Evolutionary conservation across 169 alveolate genomes (phyloP).

Genomic region (Eimeria sp.): DNA sequence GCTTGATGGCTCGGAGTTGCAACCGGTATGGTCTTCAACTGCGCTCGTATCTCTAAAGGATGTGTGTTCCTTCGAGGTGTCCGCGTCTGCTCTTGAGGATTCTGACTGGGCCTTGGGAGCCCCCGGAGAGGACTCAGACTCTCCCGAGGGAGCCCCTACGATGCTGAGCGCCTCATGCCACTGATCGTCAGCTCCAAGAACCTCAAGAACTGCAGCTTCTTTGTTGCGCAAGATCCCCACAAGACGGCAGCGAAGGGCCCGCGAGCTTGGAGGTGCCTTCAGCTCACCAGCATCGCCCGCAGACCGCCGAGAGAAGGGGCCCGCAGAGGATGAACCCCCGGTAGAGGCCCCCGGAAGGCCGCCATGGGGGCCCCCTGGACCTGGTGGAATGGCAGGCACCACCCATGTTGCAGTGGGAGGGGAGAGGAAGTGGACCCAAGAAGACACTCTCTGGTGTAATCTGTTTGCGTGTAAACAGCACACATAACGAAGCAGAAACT

Average conservation of each 20-base stretch:
- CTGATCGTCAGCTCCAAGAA: conserved; percentile 22
- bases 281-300: background rate
- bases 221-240: conserved; percentile 5
- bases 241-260: conserved; percentile 48
- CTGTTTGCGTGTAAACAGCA: background rate
- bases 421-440: conserved; percentile 37
- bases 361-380: background rate
- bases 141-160: background rate
- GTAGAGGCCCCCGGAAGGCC: background rate
- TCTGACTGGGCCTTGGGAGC: background rate
- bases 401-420: conserved; percentile 51
- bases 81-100: background rate
- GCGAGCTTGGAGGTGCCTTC: conserved; percentile 33
- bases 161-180: background rate
- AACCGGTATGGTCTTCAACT: background rate
- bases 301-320: conserved; percentile 27
- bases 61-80: background rate
- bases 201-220: conserved; percentile 27
- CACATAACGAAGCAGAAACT: background rate
- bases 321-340: background rate
- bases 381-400: background rate
- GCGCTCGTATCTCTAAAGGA: background rate
- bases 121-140: background rate
- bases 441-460: conserved; percentile 5
- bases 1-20: background rate